These are phyloP conservation scores for Pulveroboletus sp. DNA, from an alignment of 768 basidiomycete species.

Conservation along the genomic window DNA sequence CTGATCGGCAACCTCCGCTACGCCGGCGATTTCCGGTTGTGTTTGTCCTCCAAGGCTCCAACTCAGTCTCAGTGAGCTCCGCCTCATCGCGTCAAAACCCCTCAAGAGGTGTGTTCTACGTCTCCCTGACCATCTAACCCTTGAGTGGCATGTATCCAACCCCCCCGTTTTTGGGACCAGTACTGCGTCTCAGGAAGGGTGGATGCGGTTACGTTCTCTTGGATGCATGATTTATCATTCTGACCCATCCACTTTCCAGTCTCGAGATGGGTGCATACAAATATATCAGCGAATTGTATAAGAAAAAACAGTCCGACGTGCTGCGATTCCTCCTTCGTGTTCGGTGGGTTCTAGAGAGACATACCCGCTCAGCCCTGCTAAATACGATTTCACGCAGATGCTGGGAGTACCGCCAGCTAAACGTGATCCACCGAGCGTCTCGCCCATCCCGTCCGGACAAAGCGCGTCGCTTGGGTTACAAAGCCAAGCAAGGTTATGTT, in stretches of 20 bases:
- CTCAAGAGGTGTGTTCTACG: slow-evolving; percentile 28
- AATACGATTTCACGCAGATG: slow-evolving; percentile 48
- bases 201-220: slow-evolving; percentile 18
- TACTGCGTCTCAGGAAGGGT: slow-evolving; percentile 12
- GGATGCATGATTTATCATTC: slow-evolving; percentile 15
- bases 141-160: not conserved
- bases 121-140: not conserved
- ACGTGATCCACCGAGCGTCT: slow-evolving; percentile 97
- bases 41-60: slow-evolving; percentile 4
- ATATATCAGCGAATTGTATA: slow-evolving; percentile 96
- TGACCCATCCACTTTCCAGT: slow-evolving; percentile 25
- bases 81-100: slow-evolving; percentile 18
- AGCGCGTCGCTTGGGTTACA: slow-evolving; percentile 97
- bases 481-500: slow-evolving; percentile 99
- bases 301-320: slow-evolving; percentile 97
- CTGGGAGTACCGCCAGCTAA: slow-evolving; percentile 99
- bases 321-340: slow-evolving; percentile 98
- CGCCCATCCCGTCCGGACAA: slow-evolving; percentile 99
- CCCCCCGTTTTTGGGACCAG: slow-evolving; percentile 6
- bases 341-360: slow-evolving; percentile 49
- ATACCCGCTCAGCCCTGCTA: not conserved
- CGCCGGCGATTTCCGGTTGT: slow-evolving; percentile 18
- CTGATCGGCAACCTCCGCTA: slow-evolving; percentile 24
- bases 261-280: slow-evolving; percentile 91
- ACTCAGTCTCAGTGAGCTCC: not conserved